Evolutionary conservation across 2,329 filamentous ascomycete species (phyloP).

Genomic region (Hawksworthiomyces lignivorus): DNA sequence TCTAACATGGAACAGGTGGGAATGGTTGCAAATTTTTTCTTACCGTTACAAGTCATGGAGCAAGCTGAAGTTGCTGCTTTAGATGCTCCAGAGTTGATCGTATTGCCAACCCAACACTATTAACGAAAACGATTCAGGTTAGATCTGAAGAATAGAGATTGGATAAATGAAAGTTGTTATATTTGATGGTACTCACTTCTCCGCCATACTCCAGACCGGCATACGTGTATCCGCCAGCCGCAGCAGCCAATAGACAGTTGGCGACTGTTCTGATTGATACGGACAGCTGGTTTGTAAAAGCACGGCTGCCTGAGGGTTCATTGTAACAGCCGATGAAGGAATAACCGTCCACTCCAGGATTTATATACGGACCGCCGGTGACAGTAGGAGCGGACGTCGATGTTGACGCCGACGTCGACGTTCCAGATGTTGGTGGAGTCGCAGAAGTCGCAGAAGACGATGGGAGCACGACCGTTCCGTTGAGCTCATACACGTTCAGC

Average conservation of each 20-base stretch:
- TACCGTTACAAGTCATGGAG: constrained; percentile 19
- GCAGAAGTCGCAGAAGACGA: background rate
- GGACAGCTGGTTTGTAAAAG: constrained; percentile 12
- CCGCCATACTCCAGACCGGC: constrained; percentile 45
- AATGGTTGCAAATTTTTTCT: background rate
- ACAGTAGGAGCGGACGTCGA: background rate
- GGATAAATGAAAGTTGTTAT: background rate
- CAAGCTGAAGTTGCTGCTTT: constrained; percentile 20
- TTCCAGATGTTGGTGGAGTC: too few species aligned
- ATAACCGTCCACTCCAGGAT: constrained; percentile 25
- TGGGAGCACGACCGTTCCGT: constrained; percentile 9
- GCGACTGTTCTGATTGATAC: constrained; percentile 16
- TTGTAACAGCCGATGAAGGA: constrained; percentile 27
- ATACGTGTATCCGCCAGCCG: constrained; percentile 30
- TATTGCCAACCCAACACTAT: constrained; percentile 20
- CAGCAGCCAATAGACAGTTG: constrained; percentile 14
- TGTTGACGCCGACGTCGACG: background rate
- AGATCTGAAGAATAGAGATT: background rate
- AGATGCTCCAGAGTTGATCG: constrained; percentile 15
- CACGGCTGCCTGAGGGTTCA: constrained; percentile 16
- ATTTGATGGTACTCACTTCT: constrained; percentile 27
- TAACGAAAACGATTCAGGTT: background rate
- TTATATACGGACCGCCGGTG: constrained; percentile 24
- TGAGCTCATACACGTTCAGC: constrained; percentile 16
- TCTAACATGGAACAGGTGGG: too few species aligned